A percentile compares a stretch with the other conserved stretches of the same genome.
These are phyloP conservation scores for Hymenoscyphus infarciens DNA, from an alignment of 2,329 filamentous ascomycete species.

Conservation along the genomic window DNA sequence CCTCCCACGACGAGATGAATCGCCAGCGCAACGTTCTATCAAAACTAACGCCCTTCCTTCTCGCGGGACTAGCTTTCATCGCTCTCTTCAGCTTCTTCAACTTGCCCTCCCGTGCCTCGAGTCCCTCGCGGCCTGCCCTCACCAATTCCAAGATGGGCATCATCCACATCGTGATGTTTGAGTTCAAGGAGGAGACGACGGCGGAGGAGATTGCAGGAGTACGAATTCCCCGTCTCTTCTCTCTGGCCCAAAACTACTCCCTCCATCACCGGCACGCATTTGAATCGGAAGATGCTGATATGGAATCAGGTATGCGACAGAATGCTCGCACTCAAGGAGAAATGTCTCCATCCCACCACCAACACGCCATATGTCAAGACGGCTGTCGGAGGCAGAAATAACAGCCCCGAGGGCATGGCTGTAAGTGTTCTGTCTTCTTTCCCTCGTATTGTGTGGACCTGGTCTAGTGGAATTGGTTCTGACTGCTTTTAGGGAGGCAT, in stretches of 20 bases:
- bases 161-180: conserved; percentile 63
- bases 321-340: conserved; percentile 53
- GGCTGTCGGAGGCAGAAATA: conserved; percentile 56
- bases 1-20: not conserved
- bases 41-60: not conserved
- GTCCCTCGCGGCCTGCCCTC: not conserved
- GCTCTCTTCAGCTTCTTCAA: not conserved
- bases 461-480: not conserved
- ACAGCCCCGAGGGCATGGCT: conserved; percentile 55
- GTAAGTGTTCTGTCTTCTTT: conserved; percentile 37
- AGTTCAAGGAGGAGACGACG: conserved; percentile 52
- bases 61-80: not conserved
- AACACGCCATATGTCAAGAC: conserved; percentile 57
- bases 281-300: conserved; percentile 4
- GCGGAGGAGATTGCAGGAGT: conserved; percentile 52
- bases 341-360: conserved; percentile 56
- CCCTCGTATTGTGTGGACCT: not conserved
- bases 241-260: not conserved
- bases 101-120: not conserved
- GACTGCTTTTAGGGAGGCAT: conserved; percentile 49
- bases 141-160: conserved; percentile 49
- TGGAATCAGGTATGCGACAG: conserved; percentile 47
- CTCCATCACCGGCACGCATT: too few relatives aligned
- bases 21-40: not conserved
- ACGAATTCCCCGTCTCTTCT: conserved; percentile 25